Percentiles rank a stretch among this genome's conserved stretches.
Evolutionary conservation across 2,329 filamentous ascomycete genomes (phyloP).

Genomic region (Chaetomium globosum): DNA sequence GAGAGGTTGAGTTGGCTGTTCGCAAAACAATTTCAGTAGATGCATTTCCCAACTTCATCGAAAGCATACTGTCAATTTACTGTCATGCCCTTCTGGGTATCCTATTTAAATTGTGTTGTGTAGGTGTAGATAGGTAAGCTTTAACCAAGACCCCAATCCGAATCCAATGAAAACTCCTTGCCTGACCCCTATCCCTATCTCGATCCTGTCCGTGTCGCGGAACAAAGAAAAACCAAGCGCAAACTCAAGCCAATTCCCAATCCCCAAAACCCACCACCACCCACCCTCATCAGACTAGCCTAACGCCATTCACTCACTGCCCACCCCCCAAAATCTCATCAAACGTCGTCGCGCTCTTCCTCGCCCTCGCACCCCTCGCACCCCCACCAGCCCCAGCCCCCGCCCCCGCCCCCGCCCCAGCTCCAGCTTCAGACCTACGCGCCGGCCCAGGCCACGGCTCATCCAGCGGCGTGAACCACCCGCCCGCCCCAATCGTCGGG

Average conservation of each 20-base stretch:
- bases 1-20: no score
- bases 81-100: background rate
- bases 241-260: background rate
- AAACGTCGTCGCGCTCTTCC: slow-evolving; percentile 28
- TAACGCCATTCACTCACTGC: background rate
- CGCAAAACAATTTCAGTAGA: no score
- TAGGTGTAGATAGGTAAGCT: background rate
- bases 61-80: background rate
- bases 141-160: background rate
- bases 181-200: background rate
- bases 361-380: background rate
- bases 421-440: background rate
- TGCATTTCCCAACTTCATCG: background rate
- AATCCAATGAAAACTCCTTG: background rate
- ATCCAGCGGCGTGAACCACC: no score
- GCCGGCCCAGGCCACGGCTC: slow-evolving; percentile 1
- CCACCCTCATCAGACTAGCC: no score
- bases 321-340: slow-evolving; percentile 29
- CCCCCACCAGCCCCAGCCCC: background rate
- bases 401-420: background rate
- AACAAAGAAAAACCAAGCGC: background rate
- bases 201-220: background rate
- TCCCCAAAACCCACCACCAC: background rate
- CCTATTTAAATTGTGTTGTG: no score
- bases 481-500: background rate